A percentile compares a stretch with the other conserved stretches of the same genome.
phyloP scores from a whole-genome alignment of 345 rosid genomes.

The Syzygium grande region DNA sequence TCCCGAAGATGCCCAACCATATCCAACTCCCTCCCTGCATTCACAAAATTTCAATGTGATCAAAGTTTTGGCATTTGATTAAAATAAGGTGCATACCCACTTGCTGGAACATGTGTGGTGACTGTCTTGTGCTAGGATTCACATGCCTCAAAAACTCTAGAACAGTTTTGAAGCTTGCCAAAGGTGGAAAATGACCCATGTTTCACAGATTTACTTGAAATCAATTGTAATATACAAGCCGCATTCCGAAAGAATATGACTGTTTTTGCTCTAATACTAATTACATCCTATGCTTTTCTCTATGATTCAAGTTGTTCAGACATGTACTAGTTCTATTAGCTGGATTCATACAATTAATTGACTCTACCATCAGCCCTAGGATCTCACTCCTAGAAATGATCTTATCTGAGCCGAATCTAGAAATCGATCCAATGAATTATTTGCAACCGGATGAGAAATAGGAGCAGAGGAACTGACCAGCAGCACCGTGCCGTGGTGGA shows the following conservation, averaged over 20 bases:
- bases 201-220: not conserved
- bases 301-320: not conserved
- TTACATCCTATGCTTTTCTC: not conserved
- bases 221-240: not conserved
- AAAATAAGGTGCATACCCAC: not conserved
- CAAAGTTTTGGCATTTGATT: not conserved
- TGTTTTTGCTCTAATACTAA: not conserved
- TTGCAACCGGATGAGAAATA: not conserved
- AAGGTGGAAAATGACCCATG: not conserved
- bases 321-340: not conserved
- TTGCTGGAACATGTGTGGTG: not conserved
- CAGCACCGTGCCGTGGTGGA: slow-evolving; percentile 35
- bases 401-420: not conserved
- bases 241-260: not conserved
- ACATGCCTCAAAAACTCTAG: not conserved
- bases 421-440: not conserved
- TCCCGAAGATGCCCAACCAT: slow-evolving; percentile 49
- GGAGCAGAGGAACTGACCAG: slow-evolving; percentile 29
- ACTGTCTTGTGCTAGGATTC: not conserved
- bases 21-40: slow-evolving; percentile 46
- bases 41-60: not conserved
- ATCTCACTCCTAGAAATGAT: not conserved
- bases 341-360: not conserved
- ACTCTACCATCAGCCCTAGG: not conserved
- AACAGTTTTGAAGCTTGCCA: not conserved